Evolutionary conservation across 2,329 filamentous ascomycete species (phyloP).

Genomic region (Aspergillus fructus): DNA sequence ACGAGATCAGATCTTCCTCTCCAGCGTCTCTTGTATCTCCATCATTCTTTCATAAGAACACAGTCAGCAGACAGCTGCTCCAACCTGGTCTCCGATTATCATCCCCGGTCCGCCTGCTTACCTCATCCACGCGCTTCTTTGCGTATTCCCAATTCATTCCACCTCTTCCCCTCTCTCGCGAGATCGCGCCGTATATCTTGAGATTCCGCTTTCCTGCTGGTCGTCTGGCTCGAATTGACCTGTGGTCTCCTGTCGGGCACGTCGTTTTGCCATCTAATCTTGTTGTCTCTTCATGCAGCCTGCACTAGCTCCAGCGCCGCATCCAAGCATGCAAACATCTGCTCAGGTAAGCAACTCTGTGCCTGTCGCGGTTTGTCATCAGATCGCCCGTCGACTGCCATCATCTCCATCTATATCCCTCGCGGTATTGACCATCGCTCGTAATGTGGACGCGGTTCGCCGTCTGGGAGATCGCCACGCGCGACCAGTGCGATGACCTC

Average conservation of each 20-base stretch:
- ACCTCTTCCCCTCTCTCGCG: conserved; percentile 13
- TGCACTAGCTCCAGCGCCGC: conserved; percentile 49
- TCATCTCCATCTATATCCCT: not conserved
- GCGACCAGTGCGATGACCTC: conserved; percentile 5
- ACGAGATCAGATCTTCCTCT: conserved; percentile 21
- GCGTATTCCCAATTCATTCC: conserved; percentile 21
- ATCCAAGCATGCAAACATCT: conserved; percentile 49
- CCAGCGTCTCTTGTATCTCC: conserved; percentile 7
- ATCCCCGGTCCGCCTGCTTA: conserved; percentile 28
- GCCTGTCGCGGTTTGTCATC: conserved; percentile 39
- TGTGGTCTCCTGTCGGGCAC: conserved; percentile 14
- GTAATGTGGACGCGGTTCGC: not conserved
- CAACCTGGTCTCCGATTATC: conserved; percentile 6
- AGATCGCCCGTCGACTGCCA: conserved; percentile 20
- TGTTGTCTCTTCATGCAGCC: conserved; percentile 41
- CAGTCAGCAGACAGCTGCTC: conserved; percentile 18
- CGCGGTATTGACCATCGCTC: not conserved
- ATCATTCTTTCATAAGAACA: conserved; percentile 13
- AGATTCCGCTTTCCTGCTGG: not conserved
- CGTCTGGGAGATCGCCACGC: not conserved
- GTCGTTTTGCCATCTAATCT: conserved; percentile 18
- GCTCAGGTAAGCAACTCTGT: conserved; percentile 54
- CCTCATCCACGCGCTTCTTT: conserved; percentile 35
- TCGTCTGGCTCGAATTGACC: conserved; percentile 17
- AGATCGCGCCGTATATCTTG: conserved; percentile 8